Percentiles rank a stretch among this genome's conserved stretches.
phyloP scores from a whole-genome alignment of 106 monocot species.

The Hemerocallis citrina region DNA sequence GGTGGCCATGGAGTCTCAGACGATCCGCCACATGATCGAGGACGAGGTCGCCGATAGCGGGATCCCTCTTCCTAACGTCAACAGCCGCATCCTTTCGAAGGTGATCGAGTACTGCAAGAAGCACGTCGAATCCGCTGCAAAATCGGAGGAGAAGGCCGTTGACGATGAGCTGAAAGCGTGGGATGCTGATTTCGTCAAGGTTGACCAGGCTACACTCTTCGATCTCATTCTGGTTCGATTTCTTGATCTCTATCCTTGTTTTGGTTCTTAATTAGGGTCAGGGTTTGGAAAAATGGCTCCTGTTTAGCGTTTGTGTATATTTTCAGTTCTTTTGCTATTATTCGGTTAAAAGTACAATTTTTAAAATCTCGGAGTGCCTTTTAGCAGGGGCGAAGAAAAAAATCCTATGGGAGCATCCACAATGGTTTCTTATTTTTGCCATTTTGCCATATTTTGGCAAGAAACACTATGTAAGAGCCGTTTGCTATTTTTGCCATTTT shows the following conservation, averaged over 20 bases:
- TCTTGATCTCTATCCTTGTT: neutral
- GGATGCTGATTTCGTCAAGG: slow-evolving; percentile 19
- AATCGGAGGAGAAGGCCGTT: neutral
- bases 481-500: too few species aligned
- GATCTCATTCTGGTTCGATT: slow-evolving; percentile 16
- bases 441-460: too few species aligned
- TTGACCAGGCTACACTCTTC: slow-evolving; percentile 15
- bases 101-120: slow-evolving; percentile 14
- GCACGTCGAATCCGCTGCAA: slow-evolving; percentile 4
- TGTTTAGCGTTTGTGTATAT: too few species aligned
- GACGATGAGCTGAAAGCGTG: slow-evolving; percentile 16
- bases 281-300: too few species aligned
- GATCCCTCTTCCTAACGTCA: slow-evolving; percentile 13
- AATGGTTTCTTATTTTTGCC: too few species aligned
- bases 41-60: slow-evolving; percentile 9
- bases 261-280: neutral
- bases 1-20: slow-evolving; percentile 12
- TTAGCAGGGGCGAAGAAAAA: too few species aligned
- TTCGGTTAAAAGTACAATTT: too few species aligned
- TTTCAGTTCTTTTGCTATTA: too few species aligned
- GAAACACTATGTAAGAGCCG: too few species aligned
- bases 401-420: too few species aligned
- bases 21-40: slow-evolving; percentile 15
- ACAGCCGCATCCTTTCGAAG: slow-evolving; percentile 5
- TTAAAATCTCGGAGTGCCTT: too few species aligned